Evolutionary conservation across 768 basidiomycete genomes (phyloP), one percentile per base, ranked within the genome.

Genomic region (Trichaptum fuscoviolaceum): DNA sequence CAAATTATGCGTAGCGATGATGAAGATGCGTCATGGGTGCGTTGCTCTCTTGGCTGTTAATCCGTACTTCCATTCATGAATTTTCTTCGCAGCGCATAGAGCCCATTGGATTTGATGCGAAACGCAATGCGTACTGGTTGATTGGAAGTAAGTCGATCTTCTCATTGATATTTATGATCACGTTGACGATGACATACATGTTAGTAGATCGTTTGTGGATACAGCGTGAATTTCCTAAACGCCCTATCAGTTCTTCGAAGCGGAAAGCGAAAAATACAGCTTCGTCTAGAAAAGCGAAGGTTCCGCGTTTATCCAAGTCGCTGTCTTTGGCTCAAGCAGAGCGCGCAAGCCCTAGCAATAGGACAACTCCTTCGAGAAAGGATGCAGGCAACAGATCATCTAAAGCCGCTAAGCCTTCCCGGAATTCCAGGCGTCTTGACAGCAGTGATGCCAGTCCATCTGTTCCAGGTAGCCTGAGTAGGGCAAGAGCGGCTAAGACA

Each of bases 171-270:
- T 58, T 63, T 59, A 9, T 25, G 58, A 27, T 12, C 35, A 20
- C 15, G 15, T 20, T 52, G 42, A 52, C 42, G 15, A 18, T 65
- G 65, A 58, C 58, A 35, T 20, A 60, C n/a, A 42, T 59, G n/a
- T 18, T 66, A 92, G 92, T 85, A 65, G 89, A 93, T 72, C 88
- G 93, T 25, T 80, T 95, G 25, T 95, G 93, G 93, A 85, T 93
- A 58, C 93, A 95, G 73, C 89, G 91, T n/a, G 78, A 80, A 34
- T 83, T 80, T 12, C 88, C 85, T 1, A 85, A 81, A 71, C 79
- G 80, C 42, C 76, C 78, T 34, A 25, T 9, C 58, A 75, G 73
- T 61, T 73, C 68, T 17, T 69, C 77, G 42, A 84, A 85, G 65
- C 75, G 78, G 63, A 81, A 80, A 58, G 77, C 83, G 65, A 79